Conservation (phyloP, 192 early-diverging fungal species). For the Coemansia sp. region DNA sequence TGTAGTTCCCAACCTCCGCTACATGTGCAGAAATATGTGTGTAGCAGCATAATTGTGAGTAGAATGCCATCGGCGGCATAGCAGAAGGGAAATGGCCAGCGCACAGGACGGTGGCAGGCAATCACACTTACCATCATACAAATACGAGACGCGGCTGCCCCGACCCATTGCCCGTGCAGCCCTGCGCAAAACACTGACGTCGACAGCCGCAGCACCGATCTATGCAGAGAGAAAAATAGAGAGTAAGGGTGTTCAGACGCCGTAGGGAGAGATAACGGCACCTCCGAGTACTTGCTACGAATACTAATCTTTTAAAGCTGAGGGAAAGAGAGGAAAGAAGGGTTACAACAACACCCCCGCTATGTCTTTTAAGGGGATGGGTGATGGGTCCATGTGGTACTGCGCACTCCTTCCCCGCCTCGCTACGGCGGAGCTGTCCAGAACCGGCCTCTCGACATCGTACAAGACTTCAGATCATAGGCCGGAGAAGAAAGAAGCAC, state of each 20-base stretch:
- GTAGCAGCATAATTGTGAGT: neutral
- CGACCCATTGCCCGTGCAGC: conserved; percentile 7
- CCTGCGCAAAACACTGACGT: neutral
- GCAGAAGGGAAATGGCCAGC: neutral
- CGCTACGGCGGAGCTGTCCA: neutral
- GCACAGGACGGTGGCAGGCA: neutral
- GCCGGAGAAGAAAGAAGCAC: conserved; percentile 35
- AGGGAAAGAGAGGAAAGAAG: neutral
- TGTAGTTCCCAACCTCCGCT: conserved; percentile 71
- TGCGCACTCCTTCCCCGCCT: neutral
- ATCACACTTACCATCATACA: conserved; percentile 47
- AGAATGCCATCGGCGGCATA: neutral
- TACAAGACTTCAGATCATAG: conserved; percentile 1
- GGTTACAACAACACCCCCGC: neutral
- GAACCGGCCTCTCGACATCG: neutral
- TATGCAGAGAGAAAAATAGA: neutral
- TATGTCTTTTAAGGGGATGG: neutral
- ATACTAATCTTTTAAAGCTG: neutral
- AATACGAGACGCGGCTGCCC: conserved; percentile 57
- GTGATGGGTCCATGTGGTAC: neutral
- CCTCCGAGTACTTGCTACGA: neutral
- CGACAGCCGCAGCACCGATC: neutral
- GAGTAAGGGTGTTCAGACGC: neutral
- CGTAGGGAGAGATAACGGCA: neutral
- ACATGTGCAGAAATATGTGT: conserved; percentile 5